A percentile compares a stretch with the other conserved stretches of the same genome.
These are phyloP conservation scores for Chaetomiaceae sp. DNA, from an alignment of 2,329 filamentous ascomycete genomes.

Conservation along the genomic window DNA sequence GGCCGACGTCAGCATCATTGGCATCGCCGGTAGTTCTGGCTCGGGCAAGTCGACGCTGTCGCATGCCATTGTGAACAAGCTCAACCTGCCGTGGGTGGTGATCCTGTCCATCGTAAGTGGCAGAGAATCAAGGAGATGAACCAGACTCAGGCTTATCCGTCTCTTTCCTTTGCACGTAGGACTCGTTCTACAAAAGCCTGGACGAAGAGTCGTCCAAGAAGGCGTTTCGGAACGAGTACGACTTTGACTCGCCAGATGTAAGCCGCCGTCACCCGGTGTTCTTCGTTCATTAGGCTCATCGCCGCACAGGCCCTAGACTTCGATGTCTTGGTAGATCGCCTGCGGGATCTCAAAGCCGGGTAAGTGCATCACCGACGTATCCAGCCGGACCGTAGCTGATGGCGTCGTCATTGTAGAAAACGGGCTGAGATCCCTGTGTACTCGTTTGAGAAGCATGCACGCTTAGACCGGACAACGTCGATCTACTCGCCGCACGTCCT, in stretches of 20 bases:
- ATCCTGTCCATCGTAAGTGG: constrained; percentile 84
- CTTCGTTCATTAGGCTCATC: constrained; percentile 5
- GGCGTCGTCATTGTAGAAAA: constrained; percentile 49
- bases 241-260: constrained; percentile 86
- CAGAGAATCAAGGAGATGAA: neutral
- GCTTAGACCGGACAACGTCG: constrained; percentile 72
- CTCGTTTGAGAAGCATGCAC: constrained; percentile 87
- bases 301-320: constrained; percentile 74
- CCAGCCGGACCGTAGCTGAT: constrained; percentile 14
- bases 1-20: constrained; percentile 95
- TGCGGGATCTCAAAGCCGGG: constrained; percentile 88
- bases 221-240: constrained; percentile 87
- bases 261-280: constrained; percentile 13
- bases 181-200: constrained; percentile 95
- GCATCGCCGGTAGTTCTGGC: constrained; percentile 89
- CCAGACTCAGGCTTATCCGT: neutral
- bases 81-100: constrained; percentile 96
- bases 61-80: constrained; percentile 79
- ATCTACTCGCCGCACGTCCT: constrained; percentile 97
- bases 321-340: constrained; percentile 73
- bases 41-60: constrained; percentile 93
- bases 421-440: constrained; percentile 90
- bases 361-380: constrained; percentile 41
- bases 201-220: constrained; percentile 70
- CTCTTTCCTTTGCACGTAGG: constrained; percentile 46